Conservation (phyloP, 2,329 filamentous ascomycete genomes). For the Lasiodiplodia citricola region DNA sequence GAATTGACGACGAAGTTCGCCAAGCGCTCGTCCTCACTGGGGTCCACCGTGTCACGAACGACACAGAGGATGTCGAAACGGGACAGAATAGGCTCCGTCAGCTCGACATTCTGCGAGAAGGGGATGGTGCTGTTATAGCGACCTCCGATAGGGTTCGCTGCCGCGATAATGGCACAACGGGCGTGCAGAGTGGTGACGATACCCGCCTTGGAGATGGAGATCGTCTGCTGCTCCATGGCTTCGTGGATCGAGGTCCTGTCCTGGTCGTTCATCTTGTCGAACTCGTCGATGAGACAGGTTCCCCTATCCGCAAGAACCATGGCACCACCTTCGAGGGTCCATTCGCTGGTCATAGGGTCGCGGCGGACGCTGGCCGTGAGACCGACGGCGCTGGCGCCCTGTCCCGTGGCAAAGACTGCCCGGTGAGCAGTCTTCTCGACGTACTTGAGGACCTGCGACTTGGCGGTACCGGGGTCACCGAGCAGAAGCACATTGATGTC, state of each 20-base stretch:
- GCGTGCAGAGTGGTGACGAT: slow-evolving; percentile 98
- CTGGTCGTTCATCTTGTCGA: slow-evolving; percentile 99
- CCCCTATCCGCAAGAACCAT: slow-evolving; percentile 98
- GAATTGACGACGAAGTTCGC: slow-evolving; percentile 95
- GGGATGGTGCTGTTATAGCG: slow-evolving; percentile 96
- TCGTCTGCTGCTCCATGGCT: slow-evolving; percentile 99
- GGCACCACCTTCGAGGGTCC: slow-evolving; percentile 96
- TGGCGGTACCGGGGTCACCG: slow-evolving; percentile 96
- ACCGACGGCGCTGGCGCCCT: slow-evolving; percentile 96
- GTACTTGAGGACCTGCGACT: slow-evolving; percentile 96
- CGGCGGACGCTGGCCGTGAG: slow-evolving; percentile 95
- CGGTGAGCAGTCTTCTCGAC: slow-evolving; percentile 96
- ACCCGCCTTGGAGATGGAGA: slow-evolving; percentile 97
- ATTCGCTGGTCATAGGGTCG: slow-evolving; percentile 89
- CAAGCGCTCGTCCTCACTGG: slow-evolving; percentile 87
- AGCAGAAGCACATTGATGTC: slow-evolving; percentile 98
- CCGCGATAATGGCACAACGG: slow-evolving; percentile 93
- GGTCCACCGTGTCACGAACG: slow-evolving; percentile 93
- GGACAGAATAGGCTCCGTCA: slow-evolving; percentile 95
- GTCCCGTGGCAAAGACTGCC: slow-evolving; percentile 97
- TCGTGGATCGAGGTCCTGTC: slow-evolving; percentile 98
- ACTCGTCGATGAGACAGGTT: slow-evolving; percentile 98
- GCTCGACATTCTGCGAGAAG: slow-evolving; percentile 93
- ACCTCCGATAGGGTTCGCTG: slow-evolving; percentile 93
- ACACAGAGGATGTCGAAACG: slow-evolving; percentile 98